phyloP scores from a whole-genome alignment of 257 asterid genomes.

The Solanum commersonii region DNA sequence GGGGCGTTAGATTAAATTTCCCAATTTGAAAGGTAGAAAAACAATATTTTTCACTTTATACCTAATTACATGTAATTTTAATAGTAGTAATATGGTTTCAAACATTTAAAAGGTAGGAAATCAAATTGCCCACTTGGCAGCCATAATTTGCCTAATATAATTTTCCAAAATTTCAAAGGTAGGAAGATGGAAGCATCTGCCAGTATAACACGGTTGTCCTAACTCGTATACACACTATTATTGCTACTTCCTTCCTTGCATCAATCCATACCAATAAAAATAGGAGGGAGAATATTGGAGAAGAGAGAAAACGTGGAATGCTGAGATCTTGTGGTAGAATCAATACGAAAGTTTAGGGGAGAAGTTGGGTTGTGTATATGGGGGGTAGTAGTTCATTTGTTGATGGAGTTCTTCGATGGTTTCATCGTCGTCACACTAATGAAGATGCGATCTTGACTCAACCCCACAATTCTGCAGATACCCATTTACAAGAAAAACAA shows the following conservation, averaged over 20 bases:
- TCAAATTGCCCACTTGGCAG: background rate
- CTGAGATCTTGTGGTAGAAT: slow-evolving; percentile 34
- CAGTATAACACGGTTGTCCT: background rate
- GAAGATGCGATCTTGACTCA: slow-evolving; percentile 16
- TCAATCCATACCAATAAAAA: background rate
- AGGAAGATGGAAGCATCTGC: background rate
- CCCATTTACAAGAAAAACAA: background rate
- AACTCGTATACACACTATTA: background rate
- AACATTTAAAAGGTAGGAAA: background rate
- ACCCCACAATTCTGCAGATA: background rate
- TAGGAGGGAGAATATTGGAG: slow-evolving; percentile 3
- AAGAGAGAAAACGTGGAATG: slow-evolving; percentile 8
- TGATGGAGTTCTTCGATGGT: slow-evolving; percentile 83
- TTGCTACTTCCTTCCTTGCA: background rate
- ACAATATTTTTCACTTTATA: background rate
- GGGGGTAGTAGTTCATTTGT: slow-evolving; percentile 82
- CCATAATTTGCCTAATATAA: background rate
- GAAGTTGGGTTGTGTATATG: slow-evolving; percentile 27
- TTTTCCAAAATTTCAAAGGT: background rate
- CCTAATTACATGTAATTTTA: background rate
- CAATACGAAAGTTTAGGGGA: slow-evolving; percentile 22
- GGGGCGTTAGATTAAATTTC: too few species aligned
- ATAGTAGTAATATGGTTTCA: background rate
- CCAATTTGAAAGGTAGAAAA: background rate
- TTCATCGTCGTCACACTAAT: slow-evolving; percentile 42